These are phyloP conservation scores for Pythium angustatum DNA, from an alignment of 352 stramenopile genomes.

Conservation along the genomic window DNA sequence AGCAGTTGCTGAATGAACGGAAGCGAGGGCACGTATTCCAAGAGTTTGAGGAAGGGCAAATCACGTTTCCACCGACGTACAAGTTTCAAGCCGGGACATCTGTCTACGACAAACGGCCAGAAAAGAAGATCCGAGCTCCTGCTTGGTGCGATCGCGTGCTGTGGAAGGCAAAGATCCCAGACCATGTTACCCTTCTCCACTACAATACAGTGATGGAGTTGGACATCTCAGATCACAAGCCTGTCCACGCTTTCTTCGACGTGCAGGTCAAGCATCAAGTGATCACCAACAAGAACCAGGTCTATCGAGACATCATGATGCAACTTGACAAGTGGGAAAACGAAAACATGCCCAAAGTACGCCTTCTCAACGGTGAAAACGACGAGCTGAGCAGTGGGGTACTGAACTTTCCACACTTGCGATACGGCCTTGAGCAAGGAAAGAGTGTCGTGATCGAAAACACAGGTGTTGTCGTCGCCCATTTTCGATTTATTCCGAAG, in stretches of 20 bases:
- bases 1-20: slow-evolving; percentile 76
- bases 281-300: slow-evolving; percentile 83
- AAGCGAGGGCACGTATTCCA: slow-evolving; percentile 77
- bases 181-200: slow-evolving; percentile 61
- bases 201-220: slow-evolving; percentile 92
- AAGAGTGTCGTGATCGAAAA: slow-evolving; percentile 85
- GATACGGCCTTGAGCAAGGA: slow-evolving; percentile 63
- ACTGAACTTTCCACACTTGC: slow-evolving; percentile 62
- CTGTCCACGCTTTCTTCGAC: slow-evolving; percentile 93
- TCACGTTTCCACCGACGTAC: slow-evolving; percentile 96
- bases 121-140: slow-evolving; percentile 98
- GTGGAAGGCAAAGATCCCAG: slow-evolving; percentile 65
- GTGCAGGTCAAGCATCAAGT: slow-evolving; percentile 93
- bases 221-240: slow-evolving; percentile 98
- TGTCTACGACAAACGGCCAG: slow-evolving; percentile 95
- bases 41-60: slow-evolving; percentile 88
- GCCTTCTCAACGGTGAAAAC: slow-evolving; percentile 58
- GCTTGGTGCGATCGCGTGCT: slow-evolving; percentile 95
- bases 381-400: slow-evolving; percentile 52
- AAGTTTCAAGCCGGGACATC: slow-evolving; percentile 97
- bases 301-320: slow-evolving; percentile 94
- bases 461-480: slow-evolving; percentile 92
- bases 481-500: slow-evolving; percentile 94
- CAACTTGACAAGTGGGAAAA: slow-evolving; percentile 97
- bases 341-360: slow-evolving; percentile 93